phyloP scores from a whole-genome alignment of 2,329 filamentous ascomycete genomes.

The Diaporthe aspalathi region DNA sequence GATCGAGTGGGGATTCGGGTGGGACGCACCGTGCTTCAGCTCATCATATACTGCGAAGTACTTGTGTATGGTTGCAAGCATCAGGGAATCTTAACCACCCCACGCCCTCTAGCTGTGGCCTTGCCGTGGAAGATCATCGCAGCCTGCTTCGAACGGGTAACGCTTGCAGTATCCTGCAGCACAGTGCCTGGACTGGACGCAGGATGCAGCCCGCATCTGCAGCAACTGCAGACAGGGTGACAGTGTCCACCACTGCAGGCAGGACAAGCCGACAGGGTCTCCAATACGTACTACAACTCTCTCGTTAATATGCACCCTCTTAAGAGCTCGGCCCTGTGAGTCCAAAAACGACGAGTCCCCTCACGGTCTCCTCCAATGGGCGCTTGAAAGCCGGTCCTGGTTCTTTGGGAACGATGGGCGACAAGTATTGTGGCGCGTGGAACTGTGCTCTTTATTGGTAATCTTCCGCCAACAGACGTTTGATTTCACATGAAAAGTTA shows the following conservation, averaged over 20 bases:
- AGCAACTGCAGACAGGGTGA: constrained; percentile 23
- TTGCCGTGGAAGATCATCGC: constrained; percentile 12
- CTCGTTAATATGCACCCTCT: constrained; percentile 21
- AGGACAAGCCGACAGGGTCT: constrained; percentile 7
- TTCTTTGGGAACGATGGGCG: constrained; percentile 21
- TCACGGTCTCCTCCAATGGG: constrained; percentile 32
- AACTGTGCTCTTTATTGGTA: constrained; percentile 22
- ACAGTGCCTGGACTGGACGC: constrained; percentile 26
- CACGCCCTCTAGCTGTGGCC: background rate
- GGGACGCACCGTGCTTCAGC: constrained; percentile 12
- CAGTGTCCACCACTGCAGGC: constrained; percentile 7
- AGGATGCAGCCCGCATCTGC: constrained; percentile 31
- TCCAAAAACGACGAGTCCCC: constrained; percentile 22
- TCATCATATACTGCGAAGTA: constrained; percentile 2
- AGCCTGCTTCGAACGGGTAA: constrained; percentile 1
- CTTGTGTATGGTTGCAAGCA: constrained; percentile 15
- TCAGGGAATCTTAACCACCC: background rate
- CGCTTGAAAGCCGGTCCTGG: constrained; percentile 8
- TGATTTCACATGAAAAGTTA: constrained; percentile 25
- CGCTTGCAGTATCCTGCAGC: constrained; percentile 18
- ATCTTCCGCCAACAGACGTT: constrained; percentile 17
- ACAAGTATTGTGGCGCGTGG: constrained; percentile 27
- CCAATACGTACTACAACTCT: constrained; percentile 2
- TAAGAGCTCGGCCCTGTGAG: background rate
- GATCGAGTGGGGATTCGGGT: background rate